Evolutionary conservation across 2,329 filamentous ascomycete genomes (phyloP).

Genomic region (Pseudogymnoascus sp.): DNA sequence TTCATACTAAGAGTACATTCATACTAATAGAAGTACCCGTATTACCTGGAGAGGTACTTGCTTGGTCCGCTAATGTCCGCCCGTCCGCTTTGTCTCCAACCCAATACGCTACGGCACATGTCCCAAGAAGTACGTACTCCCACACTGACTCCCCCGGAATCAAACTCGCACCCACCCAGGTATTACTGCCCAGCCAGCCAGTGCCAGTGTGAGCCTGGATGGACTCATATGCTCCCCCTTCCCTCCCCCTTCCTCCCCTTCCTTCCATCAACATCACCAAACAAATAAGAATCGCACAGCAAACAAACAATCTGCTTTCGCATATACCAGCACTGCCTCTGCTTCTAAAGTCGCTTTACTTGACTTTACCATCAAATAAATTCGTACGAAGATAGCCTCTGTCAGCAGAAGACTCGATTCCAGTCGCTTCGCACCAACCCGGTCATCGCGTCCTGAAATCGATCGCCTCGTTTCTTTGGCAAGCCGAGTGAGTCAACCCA

Average conservation of each 20-base stretch:
- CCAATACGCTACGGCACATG: neutral
- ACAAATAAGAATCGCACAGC: slow-evolving; percentile 30
- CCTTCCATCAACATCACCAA: slow-evolving; percentile 43
- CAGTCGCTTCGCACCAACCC: slow-evolving; percentile 51
- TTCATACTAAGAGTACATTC: neutral
- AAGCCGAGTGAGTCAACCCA: slow-evolving; percentile 9
- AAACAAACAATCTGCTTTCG: slow-evolving; percentile 30
- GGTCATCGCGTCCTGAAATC: slow-evolving; percentile 49
- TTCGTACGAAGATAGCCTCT: neutral
- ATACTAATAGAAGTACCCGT: neutral
- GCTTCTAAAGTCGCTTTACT: slow-evolving; percentile 5
- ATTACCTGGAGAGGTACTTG: neutral
- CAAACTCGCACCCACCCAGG: neutral
- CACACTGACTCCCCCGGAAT: neutral
- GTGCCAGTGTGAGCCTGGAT: neutral
- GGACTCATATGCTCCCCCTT: slow-evolving; percentile 17
- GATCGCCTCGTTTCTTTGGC: slow-evolving; percentile 10
- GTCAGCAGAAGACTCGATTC: slow-evolving; percentile 24
- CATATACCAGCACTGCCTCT: neutral
- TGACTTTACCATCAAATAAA: neutral
- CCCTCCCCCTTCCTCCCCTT: slow-evolving; percentile 32
- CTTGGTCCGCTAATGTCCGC: neutral
- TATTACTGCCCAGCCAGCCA: neutral
- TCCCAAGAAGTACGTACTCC: neutral
- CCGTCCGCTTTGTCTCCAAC: neutral